Conservation (phyloP, 306 rosid species). For the Astragalus membranaceus region DNA sequence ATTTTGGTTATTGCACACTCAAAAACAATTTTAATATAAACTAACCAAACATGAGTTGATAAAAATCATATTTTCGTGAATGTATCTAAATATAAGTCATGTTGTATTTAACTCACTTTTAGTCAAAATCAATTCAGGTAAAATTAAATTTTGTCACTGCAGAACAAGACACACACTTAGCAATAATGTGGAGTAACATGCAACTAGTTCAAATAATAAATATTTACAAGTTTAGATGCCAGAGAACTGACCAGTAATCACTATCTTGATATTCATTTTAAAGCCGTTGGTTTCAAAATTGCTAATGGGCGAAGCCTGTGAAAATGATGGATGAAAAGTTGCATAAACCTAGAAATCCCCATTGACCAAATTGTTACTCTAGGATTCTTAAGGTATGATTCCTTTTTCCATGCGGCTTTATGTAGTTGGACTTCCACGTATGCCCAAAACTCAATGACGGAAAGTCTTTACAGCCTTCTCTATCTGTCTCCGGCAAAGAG, state of each 20-base stretch:
- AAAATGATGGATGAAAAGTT: conserved; percentile 4
- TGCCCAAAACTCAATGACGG: conserved; percentile 59
- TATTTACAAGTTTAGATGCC: conserved; percentile 34
- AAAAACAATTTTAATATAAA: no score
- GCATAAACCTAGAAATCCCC: neutral
- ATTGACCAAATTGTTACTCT: conserved; percentile 11
- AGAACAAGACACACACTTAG: neutral
- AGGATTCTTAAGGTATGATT: conserved; percentile 12
- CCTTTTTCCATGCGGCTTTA: neutral
- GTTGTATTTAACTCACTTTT: no score
- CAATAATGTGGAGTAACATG: neutral
- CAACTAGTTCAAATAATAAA: neutral
- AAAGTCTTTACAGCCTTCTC: conserved; percentile 87
- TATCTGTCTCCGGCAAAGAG: conserved; percentile 84
- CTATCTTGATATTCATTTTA: neutral
- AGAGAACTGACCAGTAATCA: conserved; percentile 2
- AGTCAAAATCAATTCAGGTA: no score
- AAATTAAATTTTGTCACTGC: no score
- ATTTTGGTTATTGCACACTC: no score
- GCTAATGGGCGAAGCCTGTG: conserved; percentile 12
- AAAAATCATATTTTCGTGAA: no score
- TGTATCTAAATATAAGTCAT: no score
- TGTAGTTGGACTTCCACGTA: neutral
- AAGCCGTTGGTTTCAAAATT: neutral
- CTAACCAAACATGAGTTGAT: no score